Evolutionary conservation across 2,329 filamentous ascomycete species (phyloP).

Genomic region (Aureobasidium lini): DNA sequence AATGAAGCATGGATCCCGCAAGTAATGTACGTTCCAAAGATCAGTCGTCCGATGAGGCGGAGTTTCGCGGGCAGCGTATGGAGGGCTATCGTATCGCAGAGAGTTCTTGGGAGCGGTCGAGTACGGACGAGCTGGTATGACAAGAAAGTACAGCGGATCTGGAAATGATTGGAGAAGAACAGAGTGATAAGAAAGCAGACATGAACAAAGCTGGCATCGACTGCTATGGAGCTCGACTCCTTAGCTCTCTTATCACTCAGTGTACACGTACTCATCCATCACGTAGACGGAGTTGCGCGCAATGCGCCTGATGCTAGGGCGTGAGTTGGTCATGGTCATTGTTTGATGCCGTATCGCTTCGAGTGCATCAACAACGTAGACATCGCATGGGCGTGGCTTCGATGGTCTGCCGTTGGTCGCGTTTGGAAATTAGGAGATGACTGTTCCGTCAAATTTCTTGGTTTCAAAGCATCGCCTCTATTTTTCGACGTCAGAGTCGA

Average conservation of each 20-base stretch:
- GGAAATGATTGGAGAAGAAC: background rate
- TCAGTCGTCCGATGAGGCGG: background rate
- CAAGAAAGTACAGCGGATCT: background rate
- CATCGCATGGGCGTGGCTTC: background rate
- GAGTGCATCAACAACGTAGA: background rate
- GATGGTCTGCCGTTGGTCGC: constrained; percentile 1
- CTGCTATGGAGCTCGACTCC: too few relatives aligned
- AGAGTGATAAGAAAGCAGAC: background rate
- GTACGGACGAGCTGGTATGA: background rate
- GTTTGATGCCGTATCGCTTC: background rate
- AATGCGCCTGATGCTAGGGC: too few relatives aligned
- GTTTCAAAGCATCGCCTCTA: background rate
- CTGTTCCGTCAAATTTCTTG: background rate
- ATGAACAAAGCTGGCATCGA: background rate
- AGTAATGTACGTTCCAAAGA: too few relatives aligned
- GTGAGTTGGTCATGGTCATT: too few relatives aligned
- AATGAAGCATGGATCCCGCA: too few relatives aligned
- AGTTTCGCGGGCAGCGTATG: background rate
- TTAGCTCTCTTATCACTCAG: too few relatives aligned
- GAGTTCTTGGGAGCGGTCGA: background rate
- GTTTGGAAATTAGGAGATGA: background rate
- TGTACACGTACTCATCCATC: background rate
- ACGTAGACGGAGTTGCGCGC: too few relatives aligned
- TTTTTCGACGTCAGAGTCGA: background rate
- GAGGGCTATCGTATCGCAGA: background rate